phyloP scores from a whole-genome alignment of 2,329 filamentous ascomycete genomes.

The Xylariomycetidae sp. region DNA sequence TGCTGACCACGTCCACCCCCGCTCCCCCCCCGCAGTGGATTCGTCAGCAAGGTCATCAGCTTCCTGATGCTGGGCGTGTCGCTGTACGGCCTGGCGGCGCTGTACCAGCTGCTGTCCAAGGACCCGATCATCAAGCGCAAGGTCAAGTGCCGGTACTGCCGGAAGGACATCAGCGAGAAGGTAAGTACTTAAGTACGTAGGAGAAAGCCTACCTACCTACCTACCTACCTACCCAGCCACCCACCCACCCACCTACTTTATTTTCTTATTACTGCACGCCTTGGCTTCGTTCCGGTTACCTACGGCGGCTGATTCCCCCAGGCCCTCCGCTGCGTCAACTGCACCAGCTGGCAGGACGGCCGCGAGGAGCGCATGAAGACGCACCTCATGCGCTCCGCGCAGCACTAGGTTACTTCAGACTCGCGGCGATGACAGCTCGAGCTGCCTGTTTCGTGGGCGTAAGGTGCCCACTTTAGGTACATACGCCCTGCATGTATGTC shows the following conservation, averaged over 20 bases:
- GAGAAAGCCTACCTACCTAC: too few species aligned
- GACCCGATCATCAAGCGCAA: constrained; percentile 67
- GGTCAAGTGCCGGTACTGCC: constrained; percentile 63
- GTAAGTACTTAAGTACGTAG: constrained; percentile 15
- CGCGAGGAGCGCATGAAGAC: constrained; percentile 39
- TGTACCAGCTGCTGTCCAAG: constrained; percentile 55
- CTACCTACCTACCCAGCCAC: too few species aligned
- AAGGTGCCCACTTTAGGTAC: too few species aligned
- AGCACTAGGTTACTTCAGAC: too few species aligned
- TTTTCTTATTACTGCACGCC: background rate
- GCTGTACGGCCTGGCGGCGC: constrained; percentile 56
- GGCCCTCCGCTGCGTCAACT: constrained; percentile 48
- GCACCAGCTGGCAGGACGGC: constrained; percentile 52
- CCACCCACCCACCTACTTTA: background rate
- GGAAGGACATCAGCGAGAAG: constrained; percentile 25
- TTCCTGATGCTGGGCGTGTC: constrained; percentile 61
- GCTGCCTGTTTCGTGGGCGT: too few species aligned
- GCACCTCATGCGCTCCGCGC: too few species aligned
- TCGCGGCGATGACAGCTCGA: too few species aligned
- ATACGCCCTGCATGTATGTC: too few species aligned
- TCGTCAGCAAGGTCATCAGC: constrained; percentile 58
- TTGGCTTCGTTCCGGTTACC: background rate
- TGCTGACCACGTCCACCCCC: background rate
- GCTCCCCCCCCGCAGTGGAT: constrained; percentile 35
- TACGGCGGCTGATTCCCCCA: constrained; percentile 7